Evolutionary conservation across 169 alveolate species (phyloP), one percentile per base, ranked within the genome.

Genomic region (Eimeria necatrix): DNA sequence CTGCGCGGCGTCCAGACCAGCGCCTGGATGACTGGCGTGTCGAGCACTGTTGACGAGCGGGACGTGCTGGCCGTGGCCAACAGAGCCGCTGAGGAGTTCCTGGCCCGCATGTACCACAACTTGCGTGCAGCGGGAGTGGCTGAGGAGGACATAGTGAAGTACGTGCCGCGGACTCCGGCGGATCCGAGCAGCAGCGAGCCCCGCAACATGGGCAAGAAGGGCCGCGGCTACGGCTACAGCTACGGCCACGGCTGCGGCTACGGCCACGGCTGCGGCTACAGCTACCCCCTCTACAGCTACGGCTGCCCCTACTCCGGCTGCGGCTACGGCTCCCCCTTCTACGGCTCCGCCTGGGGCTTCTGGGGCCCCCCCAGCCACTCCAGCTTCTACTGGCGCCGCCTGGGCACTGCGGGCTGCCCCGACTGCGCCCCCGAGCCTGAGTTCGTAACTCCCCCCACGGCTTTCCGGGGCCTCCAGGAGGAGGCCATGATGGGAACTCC

Each of bases 61-160:
- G 89, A 80, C 26, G 64, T 52, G 4, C 49, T 49, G 48, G 22
- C 59, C 5, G 70, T 48, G 18, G 89, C 89, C 14, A 80, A 80
- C 24, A 8, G 70, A 18, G 89, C 89, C 20, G 89, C 89, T 16
- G 89, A 80, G 71, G 89, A 80, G 51, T 80, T 80, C 70, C 71
- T 80, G 8, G 46, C n/a, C 32, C 89, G 89, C 4, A 80, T 80
- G 89, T 80, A 80, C 70, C 89, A 80, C 46, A 80, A 80, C 71
- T 71, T 80, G 41, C 59, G 70, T 12, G 89, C 89, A 7, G 89
- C 89, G 1, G 89, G 89, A 3, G 49, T 80, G 0, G 64, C 89
- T 7, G 89, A 80, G 51, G 89, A 80, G 61, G 89, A 80, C 20
- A 80, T 80, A 10, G 89, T 80, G 6, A 80, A 80, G 49, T 80